Base-by-base conservation (phyloP, 2,329 filamentous ascomycete species). In the Sclerotinia minor region DNA sequence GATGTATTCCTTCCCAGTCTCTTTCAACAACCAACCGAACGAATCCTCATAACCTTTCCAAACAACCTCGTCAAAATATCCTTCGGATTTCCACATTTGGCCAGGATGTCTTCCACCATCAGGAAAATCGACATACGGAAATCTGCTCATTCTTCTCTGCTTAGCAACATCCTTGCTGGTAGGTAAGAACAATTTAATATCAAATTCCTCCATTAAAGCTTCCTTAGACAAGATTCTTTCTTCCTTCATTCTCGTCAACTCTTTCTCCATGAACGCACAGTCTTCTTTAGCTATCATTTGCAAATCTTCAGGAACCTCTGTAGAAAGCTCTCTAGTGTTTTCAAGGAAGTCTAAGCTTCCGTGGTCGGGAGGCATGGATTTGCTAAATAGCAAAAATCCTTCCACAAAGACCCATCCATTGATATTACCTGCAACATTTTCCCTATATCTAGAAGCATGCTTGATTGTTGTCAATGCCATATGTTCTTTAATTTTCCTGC, bases 31-130 rank as follows among this genome's bases (percentile, higher is more conserved):
- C 73, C 73, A 74, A 7, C 45, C 49, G 67, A 67, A 58, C 21
- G 69, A 54, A 41, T 69, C 54, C n/a, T 50, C 41, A 58, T 70
- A 71, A n/a, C 61, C 61, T 15, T 52, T 57, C 73, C 74, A 74
- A 54, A 71, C 72, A 55, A 76, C 73, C 19, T 72, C 67, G 11
- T 77, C 72, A 54, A 75, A 77, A 57, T 76, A 77, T 17, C 71
- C 75, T 49, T 72, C 69, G 1, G 67, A 71, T 70, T 76, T 76
- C 75, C 73, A 75, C 68, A 73, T 67, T 61, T 77, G 68, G 0
- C 75, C 75, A 3, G 71, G 70, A 26, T 49, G 4, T 29, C 74
- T 66, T 13, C 50, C 26, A 17, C 72, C 72, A 17, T 17, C 38
- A 0, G 63, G 67, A 9, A 35, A 47, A 66, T 75, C 73, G 0